A percentile compares a stretch with the other conserved stretches of the same genome.
Conservation (phyloP, 2,329 filamentous ascomycete species). For the Thielaviopsis euricoi region DNA sequence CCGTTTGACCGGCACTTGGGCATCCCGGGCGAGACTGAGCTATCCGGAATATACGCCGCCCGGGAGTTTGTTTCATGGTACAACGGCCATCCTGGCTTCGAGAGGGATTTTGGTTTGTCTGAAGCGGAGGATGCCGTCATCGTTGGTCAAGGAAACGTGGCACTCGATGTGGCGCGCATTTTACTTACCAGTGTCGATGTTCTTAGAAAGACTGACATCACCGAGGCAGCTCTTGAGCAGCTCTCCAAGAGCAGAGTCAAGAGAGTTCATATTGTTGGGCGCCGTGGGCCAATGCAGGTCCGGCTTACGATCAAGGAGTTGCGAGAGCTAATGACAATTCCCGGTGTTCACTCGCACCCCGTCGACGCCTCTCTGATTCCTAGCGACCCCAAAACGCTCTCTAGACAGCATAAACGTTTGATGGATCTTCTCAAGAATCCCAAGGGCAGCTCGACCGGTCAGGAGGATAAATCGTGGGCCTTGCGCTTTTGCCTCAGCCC, state of each 20-base stretch:
- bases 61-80: slow-evolving; percentile 97
- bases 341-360: slow-evolving; percentile 53
- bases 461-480: slow-evolving; percentile 56
- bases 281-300: slow-evolving; percentile 78
- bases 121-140: slow-evolving; percentile 65
- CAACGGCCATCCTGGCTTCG: slow-evolving; percentile 73
- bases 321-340: slow-evolving; percentile 69
- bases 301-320: slow-evolving; percentile 93
- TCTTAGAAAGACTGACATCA: slow-evolving; percentile 73
- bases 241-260: slow-evolving; percentile 58
- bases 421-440: slow-evolving; percentile 54
- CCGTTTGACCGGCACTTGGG: slow-evolving; percentile 64
- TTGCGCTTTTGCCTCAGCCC: slow-evolving; percentile 77
- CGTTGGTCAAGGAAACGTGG: slow-evolving; percentile 91
- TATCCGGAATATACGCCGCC: slow-evolving; percentile 69
- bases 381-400: slow-evolving; percentile 47
- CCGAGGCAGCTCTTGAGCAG: slow-evolving; percentile 62
- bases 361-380: slow-evolving; percentile 53
- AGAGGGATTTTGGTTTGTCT: slow-evolving; percentile 52
- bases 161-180: slow-evolving; percentile 81
- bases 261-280: slow-evolving; percentile 71
- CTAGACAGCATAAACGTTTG: slow-evolving; percentile 58
- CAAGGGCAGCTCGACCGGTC: slow-evolving; percentile 37
- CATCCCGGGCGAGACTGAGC: slow-evolving; percentile 58
- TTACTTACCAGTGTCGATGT: slow-evolving; percentile 59